Evolutionary conservation across 1,139 yeast genomes (phyloP), one percentile per base, ranked within the genome.

Genomic region (Geotrichum klebahnii): DNA sequence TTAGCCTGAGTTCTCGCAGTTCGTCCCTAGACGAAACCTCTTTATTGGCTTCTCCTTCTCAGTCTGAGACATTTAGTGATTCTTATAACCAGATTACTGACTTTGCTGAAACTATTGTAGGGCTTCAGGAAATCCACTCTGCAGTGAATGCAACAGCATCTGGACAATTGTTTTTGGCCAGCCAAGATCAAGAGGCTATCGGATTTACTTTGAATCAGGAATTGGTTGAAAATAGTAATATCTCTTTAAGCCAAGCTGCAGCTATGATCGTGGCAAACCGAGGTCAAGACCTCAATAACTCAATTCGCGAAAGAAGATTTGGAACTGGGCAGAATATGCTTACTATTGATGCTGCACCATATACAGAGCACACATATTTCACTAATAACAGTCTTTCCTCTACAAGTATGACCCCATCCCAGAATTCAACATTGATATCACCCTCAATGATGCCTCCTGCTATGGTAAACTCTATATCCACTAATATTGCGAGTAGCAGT

Each of bases 151-250:
- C 12, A 5, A 8, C 12, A n/a, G 17, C 8, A 5, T 16, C 17
- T 35, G 38, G 38, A 5, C 38, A 35, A 17, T 17, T 35, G 17
- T 35, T 35, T 35, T 22, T 35, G 6, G 38, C 38, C 20, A 35
- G 38, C 38, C 38, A 35, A 22, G 22, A 14, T 17, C 12, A 5
- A 16, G 19, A 17, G 22, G 36, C 8, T 14, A 33, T 12, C 8
- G 19, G 8, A 12, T 20, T 35, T 35, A n/a, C 17, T n/a, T 14
- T 35, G 12, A 4, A 14, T 4, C 20, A 35, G 17, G 10, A 17
- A 3, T 8, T 35, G 19, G 38, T n/a, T 10, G 20, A 8, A 17
- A 20, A n/a, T 35, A 22, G 5, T 32, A 5, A 5, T 5, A 19
- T 17, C 5, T n/a, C 35, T 4, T 5, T n/a, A 32, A 5, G 31